Evolutionary conservation across 768 basidiomycete species (phyloP).

Genomic region (Sistotremastrum niveocremeum): DNA sequence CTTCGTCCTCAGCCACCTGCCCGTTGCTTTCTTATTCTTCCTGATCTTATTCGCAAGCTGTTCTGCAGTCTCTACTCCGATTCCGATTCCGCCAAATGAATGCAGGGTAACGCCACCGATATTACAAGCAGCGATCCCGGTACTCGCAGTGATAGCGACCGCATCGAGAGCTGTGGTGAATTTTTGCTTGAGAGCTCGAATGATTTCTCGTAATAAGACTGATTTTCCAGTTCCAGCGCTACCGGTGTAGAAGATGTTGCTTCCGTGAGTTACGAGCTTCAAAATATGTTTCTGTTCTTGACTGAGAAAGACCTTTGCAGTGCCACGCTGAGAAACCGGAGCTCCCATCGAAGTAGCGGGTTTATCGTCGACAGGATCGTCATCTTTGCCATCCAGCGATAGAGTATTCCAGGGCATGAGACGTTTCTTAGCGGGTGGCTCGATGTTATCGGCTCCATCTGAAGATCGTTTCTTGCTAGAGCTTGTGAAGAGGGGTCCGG

Average conservation of each 20-base stretch:
- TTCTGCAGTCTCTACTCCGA: constrained; percentile 55
- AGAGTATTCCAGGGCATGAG: too few relatives aligned
- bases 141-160: constrained; percentile 89
- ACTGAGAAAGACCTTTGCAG: constrained; percentile 50
- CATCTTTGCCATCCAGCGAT: too few relatives aligned
- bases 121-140: constrained; percentile 97
- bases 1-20: constrained; percentile 74
- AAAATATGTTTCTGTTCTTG: constrained; percentile 79
- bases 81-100: constrained; percentile 88
- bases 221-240: constrained; percentile 98
- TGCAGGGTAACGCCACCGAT: constrained; percentile 94
- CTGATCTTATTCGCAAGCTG: constrained; percentile 50
- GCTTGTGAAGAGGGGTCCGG: too few relatives aligned
- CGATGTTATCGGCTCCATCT: too few relatives aligned
- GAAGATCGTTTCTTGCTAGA: too few relatives aligned
- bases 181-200: constrained; percentile 51
- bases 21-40: constrained; percentile 72
- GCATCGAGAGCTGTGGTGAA: constrained; percentile 45
- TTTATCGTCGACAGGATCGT: too few relatives aligned
- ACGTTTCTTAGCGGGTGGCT: too few relatives aligned
- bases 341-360: too few relatives aligned
- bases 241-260: constrained; percentile 91
- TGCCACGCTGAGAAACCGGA: too few relatives aligned
- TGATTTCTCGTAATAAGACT: constrained; percentile 85
- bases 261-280: constrained; percentile 53